phyloP scores from a whole-genome alignment of 768 basidiomycete genomes.

The Pisolithus albus region DNA sequence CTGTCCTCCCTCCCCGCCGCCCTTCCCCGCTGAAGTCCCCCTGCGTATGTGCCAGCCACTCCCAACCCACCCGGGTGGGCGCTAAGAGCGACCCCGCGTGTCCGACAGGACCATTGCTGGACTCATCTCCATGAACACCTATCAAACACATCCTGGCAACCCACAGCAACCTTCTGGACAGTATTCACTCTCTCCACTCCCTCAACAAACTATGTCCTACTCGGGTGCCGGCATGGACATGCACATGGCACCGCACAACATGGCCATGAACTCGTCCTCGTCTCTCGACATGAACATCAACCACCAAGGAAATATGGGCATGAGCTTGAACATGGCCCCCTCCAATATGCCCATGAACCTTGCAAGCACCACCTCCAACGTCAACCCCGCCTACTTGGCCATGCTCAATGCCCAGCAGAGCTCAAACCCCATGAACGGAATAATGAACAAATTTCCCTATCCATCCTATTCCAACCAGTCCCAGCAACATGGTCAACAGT shows the following conservation, averaged over 20 bases:
- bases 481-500: conserved; percentile 10
- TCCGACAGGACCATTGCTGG: background rate
- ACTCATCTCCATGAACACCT: conserved; percentile 7
- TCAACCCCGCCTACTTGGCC: conserved; percentile 27
- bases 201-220: conserved; percentile 13
- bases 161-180: conserved; percentile 18
- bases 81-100: conserved; percentile 4
- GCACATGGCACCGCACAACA: conserved; percentile 6
- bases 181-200: conserved; percentile 11
- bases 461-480: conserved; percentile 11
- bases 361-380: background rate
- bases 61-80: conserved; percentile 6
- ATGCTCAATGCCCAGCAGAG: conserved; percentile 13
- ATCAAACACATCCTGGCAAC: conserved; percentile 6
- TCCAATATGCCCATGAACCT: conserved; percentile 9
- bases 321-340: conserved; percentile 3
- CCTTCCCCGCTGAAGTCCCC: background rate
- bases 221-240: conserved; percentile 9
- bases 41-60: background rate
- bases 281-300: conserved; percentile 3
- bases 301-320: background rate
- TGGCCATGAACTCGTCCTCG: conserved; percentile 2
- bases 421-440: conserved; percentile 4
- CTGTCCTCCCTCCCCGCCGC: background rate
- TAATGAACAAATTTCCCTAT: conserved; percentile 10